Conservation (phyloP, 2,329 filamentous ascomycete species). For the Neonectria neomacrospora region DNA sequence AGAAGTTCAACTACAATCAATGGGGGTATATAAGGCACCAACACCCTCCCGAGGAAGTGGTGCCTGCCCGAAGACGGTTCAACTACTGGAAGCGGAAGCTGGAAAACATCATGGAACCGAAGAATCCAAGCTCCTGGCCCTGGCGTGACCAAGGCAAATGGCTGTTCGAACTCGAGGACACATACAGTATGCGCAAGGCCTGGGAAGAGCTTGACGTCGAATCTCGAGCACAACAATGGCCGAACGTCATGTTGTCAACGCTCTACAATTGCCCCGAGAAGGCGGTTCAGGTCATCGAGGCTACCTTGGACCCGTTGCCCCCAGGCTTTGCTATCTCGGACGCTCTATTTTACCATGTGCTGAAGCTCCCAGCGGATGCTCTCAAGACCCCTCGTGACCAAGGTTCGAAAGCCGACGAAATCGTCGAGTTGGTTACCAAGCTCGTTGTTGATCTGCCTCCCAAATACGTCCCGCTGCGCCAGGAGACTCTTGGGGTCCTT, state of each 20-base stretch:
- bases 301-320: constrained; percentile 51
- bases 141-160: constrained; percentile 44
- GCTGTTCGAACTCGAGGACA: constrained; percentile 46
- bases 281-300: constrained; percentile 49
- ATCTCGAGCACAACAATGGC: constrained; percentile 46
- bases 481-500: constrained; percentile 52
- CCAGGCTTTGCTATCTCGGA: constrained; percentile 54
- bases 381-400: constrained; percentile 37
- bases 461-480: constrained; percentile 51
- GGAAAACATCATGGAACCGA: constrained; percentile 32
- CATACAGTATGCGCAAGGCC: constrained; percentile 47
- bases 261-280: constrained; percentile 48
- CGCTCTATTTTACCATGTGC: constrained; percentile 47
- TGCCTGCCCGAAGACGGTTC: constrained; percentile 38
- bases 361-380: constrained; percentile 31
- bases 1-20: constrained; percentile 38
- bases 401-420: constrained; percentile 43
- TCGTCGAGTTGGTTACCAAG: constrained; percentile 45
- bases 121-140: constrained; percentile 34
- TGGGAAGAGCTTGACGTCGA: constrained; percentile 48
- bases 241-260: constrained; percentile 50
- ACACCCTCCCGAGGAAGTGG: constrained; percentile 37
- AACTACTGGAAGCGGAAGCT: constrained; percentile 47
- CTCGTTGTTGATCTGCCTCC: constrained; percentile 45
- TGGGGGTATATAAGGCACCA: constrained; percentile 50